Evolutionary conservation across 2,329 filamentous ascomycete genomes (phyloP).

Genomic region (Apiospora kogelbergensis): DNA sequence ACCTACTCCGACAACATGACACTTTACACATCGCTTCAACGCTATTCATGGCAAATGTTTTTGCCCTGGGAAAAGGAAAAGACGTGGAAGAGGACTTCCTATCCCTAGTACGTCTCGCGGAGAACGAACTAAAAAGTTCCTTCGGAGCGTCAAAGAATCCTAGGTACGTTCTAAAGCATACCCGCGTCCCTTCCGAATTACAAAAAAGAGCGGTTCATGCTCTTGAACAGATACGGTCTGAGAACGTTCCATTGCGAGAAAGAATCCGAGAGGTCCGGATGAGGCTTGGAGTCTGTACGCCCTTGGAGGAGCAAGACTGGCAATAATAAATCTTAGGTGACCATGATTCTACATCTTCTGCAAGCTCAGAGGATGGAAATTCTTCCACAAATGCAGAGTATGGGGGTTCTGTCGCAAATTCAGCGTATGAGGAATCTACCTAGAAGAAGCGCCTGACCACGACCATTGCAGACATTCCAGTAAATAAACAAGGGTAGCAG

Average conservation of each 20-base stretch:
- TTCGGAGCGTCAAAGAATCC: no score
- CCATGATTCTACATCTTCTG: no score
- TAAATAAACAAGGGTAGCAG: no score
- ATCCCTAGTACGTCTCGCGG: neutral
- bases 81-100: neutral
- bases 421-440: no score
- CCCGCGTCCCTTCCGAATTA: neutral
- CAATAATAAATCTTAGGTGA: no score
- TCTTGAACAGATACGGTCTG: neutral
- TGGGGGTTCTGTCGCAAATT: no score
- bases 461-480: no score
- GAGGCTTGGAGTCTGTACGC: neutral
- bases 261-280: neutral
- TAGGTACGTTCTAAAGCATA: neutral
- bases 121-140: rapidly evolving
- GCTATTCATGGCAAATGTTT: neutral
- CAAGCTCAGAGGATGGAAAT: no score
- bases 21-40: neutral
- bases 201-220: neutral
- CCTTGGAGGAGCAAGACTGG: neutral
- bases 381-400: no score
- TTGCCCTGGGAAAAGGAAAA: neutral
- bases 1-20: no score
- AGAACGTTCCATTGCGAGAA: neutral
- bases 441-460: no score